Conservation (phyloP, 2,329 filamentous ascomycete genomes). For the Alternaria dauci region DNA sequence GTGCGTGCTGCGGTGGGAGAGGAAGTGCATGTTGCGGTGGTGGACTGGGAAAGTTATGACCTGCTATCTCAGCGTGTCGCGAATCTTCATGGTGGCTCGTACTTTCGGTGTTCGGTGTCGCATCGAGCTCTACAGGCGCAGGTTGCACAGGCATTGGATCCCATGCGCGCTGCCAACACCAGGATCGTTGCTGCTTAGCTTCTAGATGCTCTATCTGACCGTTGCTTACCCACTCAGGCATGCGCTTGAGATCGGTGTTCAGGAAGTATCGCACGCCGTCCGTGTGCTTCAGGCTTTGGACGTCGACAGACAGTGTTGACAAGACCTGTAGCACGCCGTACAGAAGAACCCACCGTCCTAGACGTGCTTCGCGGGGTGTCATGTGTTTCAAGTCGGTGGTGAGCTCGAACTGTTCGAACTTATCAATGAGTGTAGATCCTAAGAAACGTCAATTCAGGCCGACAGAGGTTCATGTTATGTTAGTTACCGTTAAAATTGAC, state of each 20-base stretch:
- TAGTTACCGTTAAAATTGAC: slow-evolving; percentile 46
- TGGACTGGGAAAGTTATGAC: slow-evolving; percentile 10
- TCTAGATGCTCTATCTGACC: slow-evolving; percentile 39
- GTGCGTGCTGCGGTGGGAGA: slow-evolving; percentile 16
- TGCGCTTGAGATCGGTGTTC: slow-evolving; percentile 49
- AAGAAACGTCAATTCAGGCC: slow-evolving; percentile 12
- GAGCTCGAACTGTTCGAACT: slow-evolving; percentile 54
- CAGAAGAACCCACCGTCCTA: slow-evolving; percentile 56
- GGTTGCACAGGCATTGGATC: slow-evolving; percentile 31
- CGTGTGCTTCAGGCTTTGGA: slow-evolving; percentile 48
- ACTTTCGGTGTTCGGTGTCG: slow-evolving; percentile 8
- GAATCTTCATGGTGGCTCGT: not conserved
- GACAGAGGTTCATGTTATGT: not conserved
- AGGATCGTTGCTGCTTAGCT: slow-evolving; percentile 42
- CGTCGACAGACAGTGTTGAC: slow-evolving; percentile 54
- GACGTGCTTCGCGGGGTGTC: slow-evolving; percentile 52
- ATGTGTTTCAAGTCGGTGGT: slow-evolving; percentile 41
- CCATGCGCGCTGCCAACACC: slow-evolving; percentile 50
- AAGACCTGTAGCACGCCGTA: slow-evolving; percentile 55
- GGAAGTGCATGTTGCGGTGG: slow-evolving; percentile 21
- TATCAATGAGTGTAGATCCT: slow-evolving; percentile 53
- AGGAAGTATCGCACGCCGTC: slow-evolving; percentile 53
- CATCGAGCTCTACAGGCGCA: slow-evolving; percentile 45
- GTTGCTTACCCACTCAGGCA: slow-evolving; percentile 49
- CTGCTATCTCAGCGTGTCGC: slow-evolving; percentile 1